These are phyloP conservation scores for Zalerion maritima DNA, from an alignment of 495 filamentous ascomycete species.

Conservation along the genomic window DNA sequence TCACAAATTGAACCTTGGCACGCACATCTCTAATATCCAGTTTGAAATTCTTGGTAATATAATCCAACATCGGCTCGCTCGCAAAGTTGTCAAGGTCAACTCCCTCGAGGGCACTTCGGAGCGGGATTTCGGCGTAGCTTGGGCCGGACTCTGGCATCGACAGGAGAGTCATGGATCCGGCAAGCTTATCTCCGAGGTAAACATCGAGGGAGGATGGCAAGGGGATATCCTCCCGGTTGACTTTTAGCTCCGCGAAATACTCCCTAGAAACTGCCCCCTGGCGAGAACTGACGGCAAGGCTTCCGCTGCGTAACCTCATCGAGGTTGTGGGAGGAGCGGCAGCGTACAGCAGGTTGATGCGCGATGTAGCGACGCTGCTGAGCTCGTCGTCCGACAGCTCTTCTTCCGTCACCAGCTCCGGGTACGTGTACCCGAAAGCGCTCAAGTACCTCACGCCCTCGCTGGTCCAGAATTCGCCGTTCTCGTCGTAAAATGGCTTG, in stretches of 20 bases:
- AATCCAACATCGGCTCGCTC: background rate
- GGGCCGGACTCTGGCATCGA: conserved; percentile 11
- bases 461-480: conserved; percentile 23
- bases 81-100: background rate
- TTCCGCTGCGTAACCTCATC: background rate
- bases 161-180: conserved; percentile 11
- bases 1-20: background rate
- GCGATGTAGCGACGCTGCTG: conserved; percentile 10
- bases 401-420: conserved; percentile 20
- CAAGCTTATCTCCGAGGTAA: conserved; percentile 10
- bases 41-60: conserved; percentile 4
- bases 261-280: conserved; percentile 11
- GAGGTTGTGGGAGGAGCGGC: background rate
- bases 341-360: conserved; percentile 22
- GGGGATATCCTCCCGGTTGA: conserved; percentile 16
- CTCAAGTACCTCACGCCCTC: conserved; percentile 15
- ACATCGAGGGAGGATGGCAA: conserved; percentile 19
- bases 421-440: conserved; percentile 32
- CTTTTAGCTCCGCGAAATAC: conserved; percentile 18
- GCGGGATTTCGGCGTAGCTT: conserved; percentile 9
- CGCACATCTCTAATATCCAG: conserved; percentile 3
- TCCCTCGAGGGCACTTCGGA: conserved; percentile 3
- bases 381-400: conserved; percentile 7
- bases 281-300: background rate
- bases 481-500: conserved; percentile 28